These are phyloP conservation scores for Rhizophagus prolifer DNA, from an alignment of 192 early-diverging fungal genomes.

Conservation along the genomic window DNA sequence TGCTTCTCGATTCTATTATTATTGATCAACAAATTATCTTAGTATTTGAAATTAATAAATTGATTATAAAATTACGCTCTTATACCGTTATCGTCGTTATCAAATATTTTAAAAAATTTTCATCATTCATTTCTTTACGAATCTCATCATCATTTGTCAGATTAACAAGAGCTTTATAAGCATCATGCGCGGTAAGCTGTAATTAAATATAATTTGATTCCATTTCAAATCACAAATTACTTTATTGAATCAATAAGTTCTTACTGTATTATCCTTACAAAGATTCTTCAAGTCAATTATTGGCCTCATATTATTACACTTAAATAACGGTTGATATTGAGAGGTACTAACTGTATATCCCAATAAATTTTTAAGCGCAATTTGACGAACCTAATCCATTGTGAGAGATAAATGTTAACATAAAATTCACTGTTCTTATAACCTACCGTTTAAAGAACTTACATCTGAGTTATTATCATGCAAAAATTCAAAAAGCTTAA, in stretches of 20 bases:
- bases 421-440: too few relatives aligned
- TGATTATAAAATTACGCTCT: constrained; percentile 1
- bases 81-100: constrained; percentile 67
- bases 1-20: constrained; percentile 56
- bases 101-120: constrained; percentile 68
- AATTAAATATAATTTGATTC: background rate
- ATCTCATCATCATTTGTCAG: constrained; percentile 67
- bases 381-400: constrained; percentile 3
- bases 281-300: constrained; percentile 14
- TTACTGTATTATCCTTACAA: constrained; percentile 22
- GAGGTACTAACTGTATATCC: constrained; percentile 14
- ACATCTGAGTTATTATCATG: constrained; percentile 23
- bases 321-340: constrained; percentile 20
- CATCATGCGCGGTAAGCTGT: constrained; percentile 81
- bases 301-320: constrained; percentile 15
- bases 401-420: background rate
- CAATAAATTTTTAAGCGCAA: constrained; percentile 17
- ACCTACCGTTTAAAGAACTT: background rate
- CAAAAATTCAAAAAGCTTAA: constrained; percentile 22
- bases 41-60: background rate
- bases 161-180: constrained; percentile 81
- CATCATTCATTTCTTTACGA: constrained; percentile 66
- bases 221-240: background rate
- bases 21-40: background rate
- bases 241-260: background rate